These are phyloP conservation scores for Fusarium denticulatum DNA, from an alignment of 2,329 filamentous ascomycete genomes.

Conservation along the genomic window DNA sequence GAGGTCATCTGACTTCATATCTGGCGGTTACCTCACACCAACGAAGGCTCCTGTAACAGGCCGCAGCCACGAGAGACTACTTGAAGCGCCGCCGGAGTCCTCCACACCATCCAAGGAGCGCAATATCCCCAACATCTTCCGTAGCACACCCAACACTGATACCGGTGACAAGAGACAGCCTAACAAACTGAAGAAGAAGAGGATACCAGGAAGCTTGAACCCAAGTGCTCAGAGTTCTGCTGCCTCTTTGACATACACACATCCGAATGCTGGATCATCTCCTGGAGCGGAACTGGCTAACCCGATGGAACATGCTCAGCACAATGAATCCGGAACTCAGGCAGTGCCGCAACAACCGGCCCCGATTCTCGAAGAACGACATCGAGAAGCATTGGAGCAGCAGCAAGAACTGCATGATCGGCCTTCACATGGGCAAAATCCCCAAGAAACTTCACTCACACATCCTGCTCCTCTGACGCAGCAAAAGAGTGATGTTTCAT, in stretches of 20 bases:
- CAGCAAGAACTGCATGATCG: conserved; percentile 24
- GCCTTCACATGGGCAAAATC: conserved; percentile 10
- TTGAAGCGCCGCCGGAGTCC: conserved; percentile 53
- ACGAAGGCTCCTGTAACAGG: conserved; percentile 48
- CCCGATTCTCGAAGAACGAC: conserved; percentile 35
- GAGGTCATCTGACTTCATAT: conserved; percentile 43
- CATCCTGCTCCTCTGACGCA: conserved; percentile 25
- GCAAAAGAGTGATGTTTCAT: conserved; percentile 48
- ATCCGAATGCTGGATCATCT: conserved; percentile 58
- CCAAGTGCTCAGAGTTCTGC: conserved; percentile 92
- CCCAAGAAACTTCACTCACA: conserved; percentile 32
- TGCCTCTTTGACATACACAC: conserved; percentile 69
- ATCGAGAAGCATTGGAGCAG: conserved; percentile 29
- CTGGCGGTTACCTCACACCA: conserved; percentile 40
- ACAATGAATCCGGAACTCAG: conserved; percentile 33
- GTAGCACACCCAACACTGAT: conserved; percentile 71
- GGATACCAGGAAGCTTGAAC: conserved; percentile 77
- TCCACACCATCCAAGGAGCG: conserved; percentile 72
- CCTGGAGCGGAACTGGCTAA: conserved; percentile 58
- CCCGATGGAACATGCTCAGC: conserved; percentile 53
- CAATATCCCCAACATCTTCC: conserved; percentile 75
- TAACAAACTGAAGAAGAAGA: conserved; percentile 92
- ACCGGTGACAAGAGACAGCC: conserved; percentile 75
- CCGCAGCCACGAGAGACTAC: conserved; percentile 61
- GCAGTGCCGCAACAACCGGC: conserved; percentile 29